A percentile compares a stretch with the other conserved stretches of the same genome.
Conservation (phyloP, 768 basidiomycete genomes). For the Pulveroboletus sp. region DNA sequence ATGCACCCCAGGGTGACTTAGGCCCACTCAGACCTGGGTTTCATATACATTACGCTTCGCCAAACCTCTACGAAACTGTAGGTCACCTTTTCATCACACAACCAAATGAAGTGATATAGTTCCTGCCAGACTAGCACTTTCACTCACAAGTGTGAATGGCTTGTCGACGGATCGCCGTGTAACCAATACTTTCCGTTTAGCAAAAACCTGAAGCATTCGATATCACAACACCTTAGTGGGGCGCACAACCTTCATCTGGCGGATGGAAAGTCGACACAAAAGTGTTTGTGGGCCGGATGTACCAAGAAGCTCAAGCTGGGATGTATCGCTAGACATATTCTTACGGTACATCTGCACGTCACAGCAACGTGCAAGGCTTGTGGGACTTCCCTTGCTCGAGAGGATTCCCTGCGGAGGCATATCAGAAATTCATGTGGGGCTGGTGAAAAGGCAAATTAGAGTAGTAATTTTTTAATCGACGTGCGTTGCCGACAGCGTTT, state of each 20-base stretch:
- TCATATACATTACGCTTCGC: background rate
- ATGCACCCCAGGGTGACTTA: background rate
- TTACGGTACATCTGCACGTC: constrained; percentile 19
- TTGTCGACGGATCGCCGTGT: constrained; percentile 6
- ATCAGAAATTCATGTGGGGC: constrained; percentile 17
- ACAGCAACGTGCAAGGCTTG: constrained; percentile 12
- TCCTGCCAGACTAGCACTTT: background rate
- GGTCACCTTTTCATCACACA: background rate
- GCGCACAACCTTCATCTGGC: constrained; percentile 3
- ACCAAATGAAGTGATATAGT: background rate
- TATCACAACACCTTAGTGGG: constrained; percentile 9
- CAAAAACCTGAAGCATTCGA: constrained; percentile 5
- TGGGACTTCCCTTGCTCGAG: constrained; percentile 24
- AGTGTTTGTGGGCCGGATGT: constrained; percentile 20
- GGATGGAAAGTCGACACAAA: constrained; percentile 1
- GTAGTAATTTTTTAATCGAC: background rate
- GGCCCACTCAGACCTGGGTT: background rate
- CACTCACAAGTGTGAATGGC: constrained; percentile 9
- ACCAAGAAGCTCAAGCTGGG: constrained; percentile 21
- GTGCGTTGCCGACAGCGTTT: constrained; percentile 17
- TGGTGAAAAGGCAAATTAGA: background rate
- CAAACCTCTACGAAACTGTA: background rate
- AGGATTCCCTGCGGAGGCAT: constrained; percentile 26
- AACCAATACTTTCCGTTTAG: background rate
- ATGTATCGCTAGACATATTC: constrained; percentile 24